Percentiles rank a stretch among this genome's conserved stretches.
Evolutionary conservation across 2,329 filamentous ascomycete species (phyloP).

Genomic region (Trichophyton simii): DNA sequence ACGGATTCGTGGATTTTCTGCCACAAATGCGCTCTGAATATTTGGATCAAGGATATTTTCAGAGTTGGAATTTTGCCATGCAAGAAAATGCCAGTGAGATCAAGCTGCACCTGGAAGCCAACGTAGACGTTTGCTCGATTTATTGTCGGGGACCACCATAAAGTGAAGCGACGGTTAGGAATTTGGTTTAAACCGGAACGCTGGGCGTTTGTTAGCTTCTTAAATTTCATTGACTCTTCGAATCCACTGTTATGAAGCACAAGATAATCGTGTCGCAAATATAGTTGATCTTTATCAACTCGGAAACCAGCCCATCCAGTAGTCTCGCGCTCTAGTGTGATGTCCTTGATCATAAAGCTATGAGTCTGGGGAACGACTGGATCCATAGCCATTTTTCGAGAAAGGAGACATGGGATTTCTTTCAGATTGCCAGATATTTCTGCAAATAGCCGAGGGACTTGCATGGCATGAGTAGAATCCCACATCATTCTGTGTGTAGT

Average conservation of each 20-base stretch:
- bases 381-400: slow-evolving; percentile 12
- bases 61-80: slow-evolving; percentile 97
- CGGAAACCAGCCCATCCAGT: slow-evolving; percentile 42
- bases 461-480: slow-evolving; percentile 4
- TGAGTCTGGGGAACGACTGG: slow-evolving; percentile 18
- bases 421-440: slow-evolving; percentile 13
- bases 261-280: slow-evolving; percentile 39
- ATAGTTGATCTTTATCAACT: slow-evolving; percentile 40
- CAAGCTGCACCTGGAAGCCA: slow-evolving; percentile 97
- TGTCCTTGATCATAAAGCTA: slow-evolving; percentile 31
- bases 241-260: slow-evolving; percentile 43
- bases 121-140: slow-evolving; percentile 96
- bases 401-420: slow-evolving; percentile 16
- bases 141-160: slow-evolving; percentile 95
- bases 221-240: slow-evolving; percentile 75
- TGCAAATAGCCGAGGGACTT: slow-evolving; percentile 10
- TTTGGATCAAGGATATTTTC: slow-evolving; percentile 96
- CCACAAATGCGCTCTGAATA: slow-evolving; percentile 99
- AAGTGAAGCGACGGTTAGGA: slow-evolving; percentile 91
- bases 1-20: slow-evolving; percentile 99
- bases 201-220: slow-evolving; percentile 96
- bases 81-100: slow-evolving; percentile 95
- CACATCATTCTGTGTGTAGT: slow-evolving; percentile 5
- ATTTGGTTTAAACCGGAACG: slow-evolving; percentile 96
- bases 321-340: slow-evolving; percentile 31